Evolutionary conservation across 176 grass and related monocot genomes (phyloP).

Genomic region (Phragmites australis): DNA sequence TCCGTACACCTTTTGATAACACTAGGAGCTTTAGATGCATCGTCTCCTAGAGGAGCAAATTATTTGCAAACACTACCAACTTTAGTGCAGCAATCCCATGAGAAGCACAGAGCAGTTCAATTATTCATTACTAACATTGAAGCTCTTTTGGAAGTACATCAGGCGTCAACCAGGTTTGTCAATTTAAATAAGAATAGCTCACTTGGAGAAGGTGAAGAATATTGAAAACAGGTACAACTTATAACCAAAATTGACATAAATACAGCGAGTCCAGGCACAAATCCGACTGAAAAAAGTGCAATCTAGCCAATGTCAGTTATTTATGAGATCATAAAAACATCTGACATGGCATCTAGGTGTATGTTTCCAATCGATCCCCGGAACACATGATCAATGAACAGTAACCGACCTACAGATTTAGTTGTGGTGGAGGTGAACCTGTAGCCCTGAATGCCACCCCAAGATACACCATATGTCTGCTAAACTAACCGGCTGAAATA

Average conservation of each 20-base stretch:
- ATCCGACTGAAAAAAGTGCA: background rate
- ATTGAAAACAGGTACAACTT: background rate
- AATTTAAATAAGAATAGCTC: background rate
- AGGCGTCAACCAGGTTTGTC: background rate
- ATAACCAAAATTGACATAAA: background rate
- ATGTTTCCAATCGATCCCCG: background rate
- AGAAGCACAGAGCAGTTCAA: background rate
- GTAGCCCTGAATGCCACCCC: too few relatives aligned
- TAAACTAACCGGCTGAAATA: background rate
- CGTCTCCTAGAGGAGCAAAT: background rate
- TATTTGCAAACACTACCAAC: background rate
- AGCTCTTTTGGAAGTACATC: background rate
- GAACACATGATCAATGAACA: too few relatives aligned
- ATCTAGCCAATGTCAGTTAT: too few relatives aligned
- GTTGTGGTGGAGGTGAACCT: too few relatives aligned
- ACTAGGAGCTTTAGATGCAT: background rate
- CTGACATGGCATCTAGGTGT: background rate
- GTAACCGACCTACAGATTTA: background rate
- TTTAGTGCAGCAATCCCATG: background rate
- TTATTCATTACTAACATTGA: background rate
- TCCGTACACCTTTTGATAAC: background rate
- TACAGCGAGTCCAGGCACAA: background rate
- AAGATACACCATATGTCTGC: too few relatives aligned
- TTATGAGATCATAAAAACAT: background rate
- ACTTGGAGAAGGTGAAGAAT: background rate